phyloP scores from a whole-genome alignment of 1,139 yeast genomes.

The Wickerhamiella pararugosa region DNA sequence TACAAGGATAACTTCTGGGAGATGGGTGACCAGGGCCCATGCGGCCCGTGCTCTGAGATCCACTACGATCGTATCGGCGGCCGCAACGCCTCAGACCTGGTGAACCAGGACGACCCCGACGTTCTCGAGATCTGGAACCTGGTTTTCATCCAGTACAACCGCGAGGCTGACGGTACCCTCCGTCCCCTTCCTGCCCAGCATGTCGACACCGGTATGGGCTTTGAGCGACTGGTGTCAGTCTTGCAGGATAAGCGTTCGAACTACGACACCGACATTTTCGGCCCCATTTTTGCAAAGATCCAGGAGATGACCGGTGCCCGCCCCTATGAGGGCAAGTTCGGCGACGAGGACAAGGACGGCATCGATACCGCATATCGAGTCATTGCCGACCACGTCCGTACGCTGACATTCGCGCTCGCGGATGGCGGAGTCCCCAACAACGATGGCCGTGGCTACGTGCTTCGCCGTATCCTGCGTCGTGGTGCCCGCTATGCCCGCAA shows the following conservation, averaged over 20 bases:
- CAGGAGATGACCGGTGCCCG: constrained; percentile 89
- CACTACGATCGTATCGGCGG: constrained; percentile 98
- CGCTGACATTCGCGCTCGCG: constrained; percentile 86
- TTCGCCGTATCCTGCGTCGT: constrained; percentile 92
- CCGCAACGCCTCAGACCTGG: constrained; percentile 79
- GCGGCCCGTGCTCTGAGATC: constrained; percentile 97
- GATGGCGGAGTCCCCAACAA: constrained; percentile 99
- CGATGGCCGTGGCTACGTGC: constrained; percentile 96
- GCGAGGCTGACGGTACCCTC: constrained; percentile 78
- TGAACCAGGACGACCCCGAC: constrained; percentile 93
- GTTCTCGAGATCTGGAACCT: constrained; percentile 96
- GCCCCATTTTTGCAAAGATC: constrained; percentile 69
- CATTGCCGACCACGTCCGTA: constrained; percentile 94
- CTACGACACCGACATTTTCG: constrained; percentile 93
- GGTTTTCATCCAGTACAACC: constrained; percentile 90
- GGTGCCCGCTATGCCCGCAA: constrained; percentile 96
- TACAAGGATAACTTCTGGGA: constrained; percentile 96
- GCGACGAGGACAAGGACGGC: constrained; percentile 82
- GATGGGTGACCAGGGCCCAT: constrained; percentile 99
- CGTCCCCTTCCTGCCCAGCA: constrained; percentile 83
- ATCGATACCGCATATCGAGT: constrained; percentile 97
- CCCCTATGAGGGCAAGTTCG: constrained; percentile 83
- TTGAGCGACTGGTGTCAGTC: constrained; percentile 89
- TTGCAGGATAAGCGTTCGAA: constrained; percentile 82
- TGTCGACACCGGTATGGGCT: constrained; percentile 97